Base-by-base conservation (phyloP, 1,284 basidiomycete species). In the Trichosporon sp. region DNA sequence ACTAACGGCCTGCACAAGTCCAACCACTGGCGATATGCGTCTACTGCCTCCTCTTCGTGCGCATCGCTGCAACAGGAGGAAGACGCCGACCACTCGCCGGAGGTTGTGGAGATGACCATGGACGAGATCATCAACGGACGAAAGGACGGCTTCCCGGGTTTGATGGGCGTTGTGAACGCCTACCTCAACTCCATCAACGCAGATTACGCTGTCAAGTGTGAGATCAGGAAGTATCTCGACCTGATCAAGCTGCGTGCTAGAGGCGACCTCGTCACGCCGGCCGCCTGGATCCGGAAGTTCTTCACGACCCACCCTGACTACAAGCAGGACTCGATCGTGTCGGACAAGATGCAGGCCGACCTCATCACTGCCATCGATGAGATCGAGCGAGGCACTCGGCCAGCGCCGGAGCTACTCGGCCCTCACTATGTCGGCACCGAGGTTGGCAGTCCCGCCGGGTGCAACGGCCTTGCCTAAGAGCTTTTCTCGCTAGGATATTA, bases 51-150 rank as follows among this genome's bases (percentile, higher is more conserved):
- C 33, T 62, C 59, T 29, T 63, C 65, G 23, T 67, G 63, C 60
- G 61, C 68, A 6, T 65, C 62, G 29, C 40, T 67, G 31, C 60
- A 60, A 23, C 40, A 54, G 49, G 62, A 66, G 65, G 71, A 74
- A 40, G 71, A 70, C 34, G 64, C 68, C 13, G 70, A 72, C 34
- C 36, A 62, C 19, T 67, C 61, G 10, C 73, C 92, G 5, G 93
- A 98, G 78, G 93, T 92, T 69, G 90, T 88, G 68, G 92, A 95
- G 76, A 95, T 95, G 88, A 87, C 90, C 0, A 85, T 98, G 77
- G 83, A 92, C 70, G 93, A 99, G 81, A 90, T 99, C 56, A 90
- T 99, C 81, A 92, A 91, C 74, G 96, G 96, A 19, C 91, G 69
- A 23, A 67, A 66, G 34, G 65, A 91, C 85, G 75, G 81, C 19